Evolutionary conservation across 1,139 yeast genomes (phyloP), one percentile per base, ranked within the genome.

Genomic region (Hanseniaspora gamundiae): DNA sequence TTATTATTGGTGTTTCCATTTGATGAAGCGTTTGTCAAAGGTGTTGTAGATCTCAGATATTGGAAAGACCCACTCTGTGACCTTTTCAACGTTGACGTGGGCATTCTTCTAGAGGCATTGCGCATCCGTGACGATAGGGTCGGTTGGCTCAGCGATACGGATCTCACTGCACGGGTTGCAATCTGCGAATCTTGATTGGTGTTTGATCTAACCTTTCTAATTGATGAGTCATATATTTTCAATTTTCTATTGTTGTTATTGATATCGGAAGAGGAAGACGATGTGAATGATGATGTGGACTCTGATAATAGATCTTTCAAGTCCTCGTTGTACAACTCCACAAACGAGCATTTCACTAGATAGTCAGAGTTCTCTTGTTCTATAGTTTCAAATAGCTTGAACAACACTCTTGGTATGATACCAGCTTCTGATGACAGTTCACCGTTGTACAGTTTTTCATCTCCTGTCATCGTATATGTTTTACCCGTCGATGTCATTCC

Each of bases 401-500:
- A 65, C 41, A 81, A 60, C 6, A 80, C 69, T 42, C 88, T 65
- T 1, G 91, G 93, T 43, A 80, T 78, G 1, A 82, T 71, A 6
- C 93, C 93, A 0, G 82, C 75, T 38, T 69, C 61, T 14, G 79
- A 76, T 35, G 80, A 78, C 10, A 80, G 66, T 54, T 72, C 76
- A 4, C 78, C 78, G n/a, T 76, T 74, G 51, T 63, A 55, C 11
- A 70, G 43, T 42, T 54, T 51, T 43, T 59, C 62, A 51, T 72
- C 74, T 11, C 88, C 88, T 52, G 84, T 76, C 91, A 82, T 82
- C 2, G 91, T 82, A 54, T 77, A 78, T 0, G 93, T 81, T 56
- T 82, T 82, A 17, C 88, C 88, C 0, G 87, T 78, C 4, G 88
- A 85, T 0, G 88, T 81, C 70, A 80, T 86, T 22, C 91, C 88